Percentiles rank a stretch among this genome's conserved stretches.
phyloP scores from a whole-genome alignment of 75 land plant species.

The Larix kaempferi region DNA sequence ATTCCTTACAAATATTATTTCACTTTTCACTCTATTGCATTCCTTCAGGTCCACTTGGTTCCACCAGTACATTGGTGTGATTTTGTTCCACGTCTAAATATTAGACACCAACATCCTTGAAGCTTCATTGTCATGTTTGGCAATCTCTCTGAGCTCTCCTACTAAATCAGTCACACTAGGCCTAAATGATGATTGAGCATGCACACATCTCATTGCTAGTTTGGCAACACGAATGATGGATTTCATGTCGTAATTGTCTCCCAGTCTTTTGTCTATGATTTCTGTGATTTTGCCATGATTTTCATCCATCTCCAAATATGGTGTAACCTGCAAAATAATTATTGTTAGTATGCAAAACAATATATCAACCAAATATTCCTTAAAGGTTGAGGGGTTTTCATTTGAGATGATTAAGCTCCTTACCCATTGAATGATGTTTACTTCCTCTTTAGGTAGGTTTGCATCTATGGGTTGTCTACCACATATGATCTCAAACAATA shows the following conservation, averaged over 20 bases:
- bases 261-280: not conserved
- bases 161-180: constrained; percentile 28
- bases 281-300: not conserved
- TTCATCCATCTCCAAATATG: not conserved
- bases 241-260: not conserved
- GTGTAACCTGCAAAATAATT: not conserved
- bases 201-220: constrained; percentile 19
- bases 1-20: too few relatives aligned
- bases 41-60: too few relatives aligned
- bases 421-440: not conserved
- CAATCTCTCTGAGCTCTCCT: constrained; percentile 18
- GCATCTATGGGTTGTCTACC: not conserved
- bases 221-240: constrained; percentile 12
- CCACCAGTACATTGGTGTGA: too few relatives aligned
- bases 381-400: too few relatives aligned
- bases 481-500: constrained; percentile 5
- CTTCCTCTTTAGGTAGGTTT: not conserved
- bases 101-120: not conserved
- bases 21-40: too few relatives aligned
- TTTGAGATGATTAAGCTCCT: not conserved
- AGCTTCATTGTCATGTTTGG: not conserved
- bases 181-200: not conserved
- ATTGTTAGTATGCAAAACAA: too few relatives aligned
- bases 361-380: too few relatives aligned
- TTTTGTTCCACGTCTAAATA: too few relatives aligned